Evolutionary conservation across 192 early-diverging fungal genomes (phyloP), one percentile per base, ranked within the genome.

Genomic region (Umbelopsis vinacea): DNA sequence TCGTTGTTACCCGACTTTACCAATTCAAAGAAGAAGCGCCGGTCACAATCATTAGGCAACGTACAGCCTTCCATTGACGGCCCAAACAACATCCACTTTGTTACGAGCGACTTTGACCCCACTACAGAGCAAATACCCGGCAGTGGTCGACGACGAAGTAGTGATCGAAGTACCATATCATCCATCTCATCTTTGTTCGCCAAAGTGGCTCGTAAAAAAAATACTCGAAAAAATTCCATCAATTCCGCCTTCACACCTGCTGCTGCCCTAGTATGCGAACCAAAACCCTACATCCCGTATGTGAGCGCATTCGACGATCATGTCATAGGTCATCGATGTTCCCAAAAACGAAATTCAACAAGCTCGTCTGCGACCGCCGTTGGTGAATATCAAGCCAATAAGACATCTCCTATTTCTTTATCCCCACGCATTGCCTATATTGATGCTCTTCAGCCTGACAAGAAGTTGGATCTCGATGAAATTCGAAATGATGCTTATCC

Each of bases 371-470:
- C 57, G 19, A 63, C 57, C 26, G 57, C 57, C 19, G 26, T 63
- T 10, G 57, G 57, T 17, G 15, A 29, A 63, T 29, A 37, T 37
- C 33, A 38, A n/a, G 1, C 10, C 5, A 63, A 63, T 63, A 63
- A 63, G 26, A 3, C 33, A 17, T 63, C 57, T 5, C 57, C 57
- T 14, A 12, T 26, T 37, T 29, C 57, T 0, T 37, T 26, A 2
- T 63, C 57, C 14, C 57, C 57, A 19, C 57, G 57, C 11, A 29
- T 63, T 11, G 57, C 57, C 11, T 63, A 63, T 35, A 19, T 63
- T 17, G 57, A 63, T 38, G 57, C 57, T 12, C 33, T 63, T 29
- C 57, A 63, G 26, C 57, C 57, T 63, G 57, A 63, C 57, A 63
- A 63, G 19, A 63, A 63, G 33, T 63, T 63, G 57, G 57, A 63